phyloP scores from a whole-genome alignment of 2,329 filamentous ascomycete genomes.

The Balansia obtecta region DNA sequence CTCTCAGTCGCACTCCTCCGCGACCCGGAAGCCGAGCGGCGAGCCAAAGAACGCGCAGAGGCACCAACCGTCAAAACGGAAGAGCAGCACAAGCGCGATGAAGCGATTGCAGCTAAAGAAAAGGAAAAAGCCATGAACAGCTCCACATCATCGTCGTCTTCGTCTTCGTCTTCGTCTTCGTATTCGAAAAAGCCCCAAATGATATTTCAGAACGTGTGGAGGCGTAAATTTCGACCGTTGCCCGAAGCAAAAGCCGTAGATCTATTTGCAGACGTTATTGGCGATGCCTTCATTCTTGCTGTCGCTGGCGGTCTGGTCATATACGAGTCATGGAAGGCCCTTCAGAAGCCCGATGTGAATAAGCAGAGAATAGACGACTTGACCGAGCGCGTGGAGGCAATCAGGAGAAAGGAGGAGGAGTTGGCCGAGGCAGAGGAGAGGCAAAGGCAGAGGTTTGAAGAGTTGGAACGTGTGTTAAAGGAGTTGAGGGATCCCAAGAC shows the following conservation, averaged over 20 bases:
- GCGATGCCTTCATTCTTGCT: constrained; percentile 49
- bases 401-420: constrained; percentile 37
- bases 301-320: constrained; percentile 45
- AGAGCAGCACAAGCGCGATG: constrained; percentile 45
- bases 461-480: constrained; percentile 41
- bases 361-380: constrained; percentile 40
- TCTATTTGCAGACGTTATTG: constrained; percentile 52
- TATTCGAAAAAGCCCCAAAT: constrained; percentile 13
- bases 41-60: constrained; percentile 49
- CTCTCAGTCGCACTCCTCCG: constrained; percentile 46
- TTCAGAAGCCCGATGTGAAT: constrained; percentile 48
- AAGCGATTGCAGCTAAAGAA: constrained; percentile 29
- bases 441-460: constrained; percentile 33
- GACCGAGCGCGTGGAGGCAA: constrained; percentile 32
- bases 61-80: constrained; percentile 53
- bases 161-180: constrained; percentile 3
- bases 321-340: constrained; percentile 48
- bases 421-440: constrained; percentile 32
- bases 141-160: background rate
- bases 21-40: constrained; percentile 43
- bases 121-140: constrained; percentile 23
- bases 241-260: constrained; percentile 54
- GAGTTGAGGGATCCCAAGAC: constrained; percentile 43
- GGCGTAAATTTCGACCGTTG: constrained; percentile 47
- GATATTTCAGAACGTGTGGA: constrained; percentile 43